phyloP scores from a whole-genome alignment of 768 basidiomycete species.

The Agaricus blazei region DNA sequence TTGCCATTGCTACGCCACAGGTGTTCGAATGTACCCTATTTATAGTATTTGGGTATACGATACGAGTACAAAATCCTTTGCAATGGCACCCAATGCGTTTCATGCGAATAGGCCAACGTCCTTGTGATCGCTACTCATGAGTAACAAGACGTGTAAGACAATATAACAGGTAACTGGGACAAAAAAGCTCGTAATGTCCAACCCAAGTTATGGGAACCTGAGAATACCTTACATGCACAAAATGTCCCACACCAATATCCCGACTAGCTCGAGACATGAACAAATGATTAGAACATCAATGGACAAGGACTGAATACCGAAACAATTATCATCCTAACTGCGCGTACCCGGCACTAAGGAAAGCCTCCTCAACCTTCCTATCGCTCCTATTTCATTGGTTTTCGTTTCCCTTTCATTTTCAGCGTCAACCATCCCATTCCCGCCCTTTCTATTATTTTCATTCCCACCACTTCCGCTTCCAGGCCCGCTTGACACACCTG shows the following conservation, averaged over 20 bases:
- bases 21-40: no score
- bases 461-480: slow-evolving; percentile 12
- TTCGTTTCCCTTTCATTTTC: not conserved
- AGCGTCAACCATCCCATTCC: not conserved
- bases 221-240: no score
- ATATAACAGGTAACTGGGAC: no score
- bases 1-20: no score
- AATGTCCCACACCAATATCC: not conserved
- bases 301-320: not conserved
- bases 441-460: not conserved
- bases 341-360: slow-evolving; percentile 1
- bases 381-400: not conserved
- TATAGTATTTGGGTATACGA: no score
- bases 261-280: not conserved
- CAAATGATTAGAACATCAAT: not conserved
- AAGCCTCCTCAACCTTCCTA: slow-evolving; percentile 7
- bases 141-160: no score
- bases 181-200: no score
- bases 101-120: no score
- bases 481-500: slow-evolving; percentile 24
- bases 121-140: no score
- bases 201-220: no score
- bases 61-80: no score
- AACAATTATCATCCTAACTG: not conserved
- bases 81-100: no score